These are phyloP conservation scores for Sporothrix phasma DNA, from an alignment of 2,329 filamentous ascomycete species.

Conservation along the genomic window DNA sequence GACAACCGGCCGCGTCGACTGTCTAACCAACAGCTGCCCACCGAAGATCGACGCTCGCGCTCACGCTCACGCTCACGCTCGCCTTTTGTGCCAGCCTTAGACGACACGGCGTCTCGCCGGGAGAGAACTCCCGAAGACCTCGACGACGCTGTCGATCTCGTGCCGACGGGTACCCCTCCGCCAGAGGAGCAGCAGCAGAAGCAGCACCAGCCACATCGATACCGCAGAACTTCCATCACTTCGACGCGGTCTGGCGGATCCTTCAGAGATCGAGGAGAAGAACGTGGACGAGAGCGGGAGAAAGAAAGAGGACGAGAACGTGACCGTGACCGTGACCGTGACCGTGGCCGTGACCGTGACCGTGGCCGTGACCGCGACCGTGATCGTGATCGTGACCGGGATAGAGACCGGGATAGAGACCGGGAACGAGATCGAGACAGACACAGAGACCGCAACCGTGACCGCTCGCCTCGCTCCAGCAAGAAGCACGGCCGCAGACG, in stretches of 20 bases:
- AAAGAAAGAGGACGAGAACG: not conserved
- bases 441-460: no score
- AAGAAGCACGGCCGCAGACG: slow-evolving; percentile 28
- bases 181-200: not conserved
- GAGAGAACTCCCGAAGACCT: not conserved
- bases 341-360: not conserved
- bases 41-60: slow-evolving; percentile 18
- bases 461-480: not conserved
- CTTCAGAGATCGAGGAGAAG: not conserved
- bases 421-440: no score
- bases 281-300: not conserved
- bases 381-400: not conserved
- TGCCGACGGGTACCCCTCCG: not conserved
- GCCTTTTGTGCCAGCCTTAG: slow-evolving; percentile 19
- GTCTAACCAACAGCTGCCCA: slow-evolving; percentile 9
- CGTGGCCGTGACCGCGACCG: not conserved
- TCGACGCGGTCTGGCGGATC: not conserved
- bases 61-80: slow-evolving; percentile 24
- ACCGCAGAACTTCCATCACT: not conserved
- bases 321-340: not conserved
- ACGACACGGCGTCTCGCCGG: slow-evolving; percentile 19
- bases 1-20: not conserved
- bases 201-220: no score
- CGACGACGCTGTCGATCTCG: slow-evolving; percentile 1
- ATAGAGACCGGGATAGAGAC: no score